These are phyloP conservation scores for Linnemannia zychae DNA, from an alignment of 192 early-diverging fungal genomes.

Conservation along the genomic window DNA sequence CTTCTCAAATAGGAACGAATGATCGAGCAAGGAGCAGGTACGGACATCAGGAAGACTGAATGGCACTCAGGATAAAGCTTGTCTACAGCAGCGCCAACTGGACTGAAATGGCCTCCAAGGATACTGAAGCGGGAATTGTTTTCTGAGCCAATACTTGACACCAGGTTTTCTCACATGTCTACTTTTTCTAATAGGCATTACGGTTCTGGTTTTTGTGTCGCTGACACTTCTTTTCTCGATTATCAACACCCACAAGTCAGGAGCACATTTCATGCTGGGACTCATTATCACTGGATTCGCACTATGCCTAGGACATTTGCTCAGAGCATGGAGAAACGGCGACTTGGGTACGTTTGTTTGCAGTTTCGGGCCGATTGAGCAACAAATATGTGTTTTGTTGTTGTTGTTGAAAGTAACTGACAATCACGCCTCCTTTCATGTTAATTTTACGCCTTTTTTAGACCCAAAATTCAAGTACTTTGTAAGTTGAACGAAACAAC, in stretches of 20 bases:
- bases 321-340: constrained; percentile 50
- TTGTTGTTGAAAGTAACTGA: background rate
- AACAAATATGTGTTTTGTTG: background rate
- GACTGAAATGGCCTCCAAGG: too few species aligned
- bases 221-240: constrained; percentile 51
- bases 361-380: background rate
- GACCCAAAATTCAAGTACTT: constrained; percentile 57
- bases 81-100: background rate
- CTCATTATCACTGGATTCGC: constrained; percentile 55
- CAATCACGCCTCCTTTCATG: background rate
- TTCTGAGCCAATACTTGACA: background rate
- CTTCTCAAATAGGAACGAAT: constrained; percentile 36
- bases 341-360: constrained; percentile 35
- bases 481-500: constrained; percentile 29
- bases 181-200: constrained; percentile 18
- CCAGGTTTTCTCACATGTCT: background rate
- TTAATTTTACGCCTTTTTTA: constrained; percentile 1
- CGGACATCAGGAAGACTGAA: background rate
- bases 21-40: constrained; percentile 56
- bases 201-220: constrained; percentile 45
- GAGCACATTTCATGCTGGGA: constrained; percentile 52
- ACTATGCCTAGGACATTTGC: constrained; percentile 48
- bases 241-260: constrained; percentile 54
- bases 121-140: background rate
- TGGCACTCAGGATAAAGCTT: too few species aligned